phyloP scores from a whole-genome alignment of 2,329 filamentous ascomycete genomes.

The Sclerotinia glacialis region DNA sequence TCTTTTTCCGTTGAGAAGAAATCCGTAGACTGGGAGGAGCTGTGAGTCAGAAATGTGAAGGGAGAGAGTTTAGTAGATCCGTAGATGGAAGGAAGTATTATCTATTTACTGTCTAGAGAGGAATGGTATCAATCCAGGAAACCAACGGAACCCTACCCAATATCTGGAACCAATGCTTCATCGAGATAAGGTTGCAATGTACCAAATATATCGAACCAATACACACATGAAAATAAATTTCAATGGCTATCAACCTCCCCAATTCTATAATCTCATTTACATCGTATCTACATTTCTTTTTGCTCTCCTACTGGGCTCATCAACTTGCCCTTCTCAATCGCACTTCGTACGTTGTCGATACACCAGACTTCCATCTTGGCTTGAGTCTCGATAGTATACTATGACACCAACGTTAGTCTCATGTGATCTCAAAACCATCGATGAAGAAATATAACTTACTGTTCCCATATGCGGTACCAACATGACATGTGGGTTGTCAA shows the following conservation, averaged over 20 bases:
- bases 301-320: conserved; percentile 74
- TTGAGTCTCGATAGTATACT: conserved; percentile 64
- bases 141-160: not conserved
- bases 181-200: not conserved
- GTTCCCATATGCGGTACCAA: conserved; percentile 86
- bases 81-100: not conserved
- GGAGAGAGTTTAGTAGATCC: not conserved
- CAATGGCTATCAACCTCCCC: not conserved
- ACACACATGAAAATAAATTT: not conserved
- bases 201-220: not conserved
- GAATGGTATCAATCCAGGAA: not conserved
- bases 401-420: conserved; percentile 1
- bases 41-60: not conserved
- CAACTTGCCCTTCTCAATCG: conserved; percentile 59
- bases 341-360: conserved; percentile 65
- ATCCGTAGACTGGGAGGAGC: too few species aligned
- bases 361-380: conserved; percentile 72
- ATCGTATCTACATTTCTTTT: conserved; percentile 42
- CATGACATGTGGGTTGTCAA: conserved; percentile 68
- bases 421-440: not conserved
- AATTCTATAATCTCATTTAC: not conserved
- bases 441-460: not conserved
- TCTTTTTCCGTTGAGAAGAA: too few species aligned
- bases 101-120: not conserved
- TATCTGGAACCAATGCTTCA: not conserved